These are phyloP conservation scores for Globisporangium yorkense DNA, from an alignment of 352 stramenopile species.

Conservation along the genomic window DNA sequence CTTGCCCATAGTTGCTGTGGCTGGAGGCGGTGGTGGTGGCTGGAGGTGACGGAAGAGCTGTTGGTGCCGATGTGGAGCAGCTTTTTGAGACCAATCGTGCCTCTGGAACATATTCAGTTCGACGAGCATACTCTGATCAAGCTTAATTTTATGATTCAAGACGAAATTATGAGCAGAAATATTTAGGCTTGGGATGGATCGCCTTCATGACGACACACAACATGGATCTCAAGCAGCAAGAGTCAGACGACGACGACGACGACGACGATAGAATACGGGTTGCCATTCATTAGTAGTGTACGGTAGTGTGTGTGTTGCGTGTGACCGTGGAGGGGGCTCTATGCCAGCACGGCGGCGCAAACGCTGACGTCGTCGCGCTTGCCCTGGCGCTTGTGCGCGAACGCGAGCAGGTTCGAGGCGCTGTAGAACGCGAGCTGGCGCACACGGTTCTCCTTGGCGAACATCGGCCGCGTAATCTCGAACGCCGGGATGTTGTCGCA, in stretches of 20 bases:
- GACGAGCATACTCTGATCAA: too few species aligned
- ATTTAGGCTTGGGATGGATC: too few species aligned
- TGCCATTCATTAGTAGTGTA: not conserved
- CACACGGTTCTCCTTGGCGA: slow-evolving; percentile 81
- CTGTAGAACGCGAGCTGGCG: slow-evolving; percentile 85
- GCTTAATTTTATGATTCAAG: too few species aligned
- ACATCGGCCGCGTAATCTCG: slow-evolving; percentile 49
- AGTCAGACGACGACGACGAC: not conserved
- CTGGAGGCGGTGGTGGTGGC: slow-evolving; percentile 2
- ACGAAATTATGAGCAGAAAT: too few species aligned
- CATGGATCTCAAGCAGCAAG: too few species aligned
- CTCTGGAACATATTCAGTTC: too few species aligned
- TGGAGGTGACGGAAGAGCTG: not conserved
- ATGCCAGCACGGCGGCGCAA: slow-evolving; percentile 78
- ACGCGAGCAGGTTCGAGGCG: slow-evolving; percentile 82
- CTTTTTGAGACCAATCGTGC: too few species aligned
- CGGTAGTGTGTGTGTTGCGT: not conserved
- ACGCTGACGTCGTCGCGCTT: slow-evolving; percentile 87
- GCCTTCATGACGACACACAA: too few species aligned
- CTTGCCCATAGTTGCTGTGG: slow-evolving; percentile 34
- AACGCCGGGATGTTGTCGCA: slow-evolving; percentile 68
- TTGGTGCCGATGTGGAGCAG: not conserved
- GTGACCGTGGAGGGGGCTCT: slow-evolving; percentile 3
- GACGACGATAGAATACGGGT: not conserved
- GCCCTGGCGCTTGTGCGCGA: slow-evolving; percentile 84